A percentile compares a stretch with the other conserved stretches of the same genome.
Evolutionary conservation across 2,329 filamentous ascomycete species (phyloP).

Genomic region (Diaporthe helianthi): DNA sequence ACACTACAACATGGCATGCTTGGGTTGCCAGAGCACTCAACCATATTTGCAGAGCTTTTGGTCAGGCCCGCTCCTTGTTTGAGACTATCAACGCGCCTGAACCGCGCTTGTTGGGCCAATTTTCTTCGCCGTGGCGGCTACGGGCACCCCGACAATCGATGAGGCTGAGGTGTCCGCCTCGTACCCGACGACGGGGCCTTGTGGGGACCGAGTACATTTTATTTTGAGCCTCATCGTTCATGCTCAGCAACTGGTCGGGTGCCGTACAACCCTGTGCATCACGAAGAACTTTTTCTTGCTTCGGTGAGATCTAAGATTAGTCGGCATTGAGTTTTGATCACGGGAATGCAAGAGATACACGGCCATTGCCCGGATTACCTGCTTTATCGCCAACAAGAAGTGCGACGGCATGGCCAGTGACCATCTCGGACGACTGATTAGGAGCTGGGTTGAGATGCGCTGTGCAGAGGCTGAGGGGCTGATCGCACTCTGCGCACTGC

Average conservation of each 20-base stretch:
- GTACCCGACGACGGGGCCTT: conserved; percentile 8
- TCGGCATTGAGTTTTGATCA: background rate
- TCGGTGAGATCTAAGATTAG: conserved; percentile 28
- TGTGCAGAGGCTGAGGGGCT: background rate
- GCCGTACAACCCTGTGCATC: background rate
- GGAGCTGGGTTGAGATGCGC: background rate
- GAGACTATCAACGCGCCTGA: background rate
- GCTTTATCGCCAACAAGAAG: background rate
- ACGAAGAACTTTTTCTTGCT: background rate
- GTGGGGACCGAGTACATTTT: conserved; percentile 9
- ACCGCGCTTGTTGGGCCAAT: conserved; percentile 6
- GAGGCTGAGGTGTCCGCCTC: conserved; percentile 28
- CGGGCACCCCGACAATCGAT: conserved; percentile 20
- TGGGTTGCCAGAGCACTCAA: background rate
- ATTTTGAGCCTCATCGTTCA: conserved; percentile 16
- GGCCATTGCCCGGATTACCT: background rate
- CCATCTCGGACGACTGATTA: conserved; percentile 3
- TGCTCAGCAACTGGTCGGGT: background rate
- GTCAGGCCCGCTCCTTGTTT: conserved; percentile 27
- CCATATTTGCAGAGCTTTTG: background rate
- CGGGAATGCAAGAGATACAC: background rate
- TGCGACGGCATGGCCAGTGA: background rate
- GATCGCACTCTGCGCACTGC: too few relatives aligned
- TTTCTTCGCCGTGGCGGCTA: conserved; percentile 20
- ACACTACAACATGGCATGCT: background rate